Evolutionary conservation across 2,329 filamentous ascomycete species (phyloP), one percentile per base, ranked within the genome.

Genomic region (Xylaria sp.): DNA sequence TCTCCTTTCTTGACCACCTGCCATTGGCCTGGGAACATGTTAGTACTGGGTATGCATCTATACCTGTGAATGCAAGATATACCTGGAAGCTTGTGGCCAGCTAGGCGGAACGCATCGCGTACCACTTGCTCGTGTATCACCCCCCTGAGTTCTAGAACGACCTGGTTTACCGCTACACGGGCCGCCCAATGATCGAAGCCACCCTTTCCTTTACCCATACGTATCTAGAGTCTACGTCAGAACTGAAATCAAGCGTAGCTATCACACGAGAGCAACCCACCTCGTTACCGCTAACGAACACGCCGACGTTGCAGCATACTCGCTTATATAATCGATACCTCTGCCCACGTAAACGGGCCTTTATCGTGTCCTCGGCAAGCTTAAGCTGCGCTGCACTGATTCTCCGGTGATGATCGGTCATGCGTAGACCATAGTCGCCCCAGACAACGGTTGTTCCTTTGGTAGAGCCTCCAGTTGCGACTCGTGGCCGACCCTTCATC

Each of bases 161-260:
- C 89, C 79, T 96, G 92, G 81, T 92, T 97, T 58, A 98, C 93
- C 9, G 93, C 89, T 72, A 98, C 90, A 80, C 95, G 89, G 25
- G 92, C 89, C 4, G 95, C 94, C 96, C 96, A 99, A 77, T 97
- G 93, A 79, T 99, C 96, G 77, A 99, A 98, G 69, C 90, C 92
- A 73, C 96, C 96, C 80, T 99, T 99, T 81, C 96, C 96, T 82
- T 98, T 99, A 79, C 96, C 96, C 96, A 99, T 99, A 87, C 96
- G 91, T 79, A 93, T 91, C 89, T 90, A 71, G 6, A 53, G 60
- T 61, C 53, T 4, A 20, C 9, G 53, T 75, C 64, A 73, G 54
- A 66, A 42, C 27, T 5, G 45, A 51, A 27, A 49, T 39, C 33
- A 22, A 56, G 42, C 51, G 31, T 22, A 45, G 20, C 39, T 6